Conservation (phyloP, 2,329 filamentous ascomycete genomes). For the Penicillium verrucosum region DNA sequence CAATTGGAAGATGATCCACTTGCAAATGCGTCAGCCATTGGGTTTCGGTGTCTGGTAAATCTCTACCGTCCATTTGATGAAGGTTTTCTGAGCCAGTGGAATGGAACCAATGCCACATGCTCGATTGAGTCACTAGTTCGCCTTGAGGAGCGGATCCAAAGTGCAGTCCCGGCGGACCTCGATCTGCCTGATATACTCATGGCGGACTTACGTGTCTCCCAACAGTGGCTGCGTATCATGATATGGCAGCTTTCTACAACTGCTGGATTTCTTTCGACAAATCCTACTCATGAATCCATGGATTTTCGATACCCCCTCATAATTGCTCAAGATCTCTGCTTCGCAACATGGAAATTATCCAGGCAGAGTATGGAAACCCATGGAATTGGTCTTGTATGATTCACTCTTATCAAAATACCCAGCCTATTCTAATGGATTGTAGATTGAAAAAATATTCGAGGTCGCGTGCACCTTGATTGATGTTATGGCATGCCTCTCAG, state of each 20-base stretch:
- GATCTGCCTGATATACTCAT: slow-evolving; percentile 62
- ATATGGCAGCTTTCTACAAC: slow-evolving; percentile 70
- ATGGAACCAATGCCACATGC: slow-evolving; percentile 49
- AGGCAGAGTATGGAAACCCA: slow-evolving; percentile 71
- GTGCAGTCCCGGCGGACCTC: slow-evolving; percentile 53
- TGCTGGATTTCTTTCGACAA: slow-evolving; percentile 63
- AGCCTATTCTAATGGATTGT: neutral
- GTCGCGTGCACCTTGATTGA: slow-evolving; percentile 71
- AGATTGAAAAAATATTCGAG: slow-evolving; percentile 78
- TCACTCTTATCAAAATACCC: neutral
- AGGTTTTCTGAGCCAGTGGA: slow-evolving; percentile 63
- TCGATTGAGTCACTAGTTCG: slow-evolving; percentile 47
- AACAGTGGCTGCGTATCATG: slow-evolving; percentile 67
- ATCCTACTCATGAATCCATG: slow-evolving; percentile 56
- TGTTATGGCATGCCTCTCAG: slow-evolving; percentile 62
- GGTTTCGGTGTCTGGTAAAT: slow-evolving; percentile 59
- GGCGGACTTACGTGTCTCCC: slow-evolving; percentile 63
- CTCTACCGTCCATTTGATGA: slow-evolving; percentile 63
- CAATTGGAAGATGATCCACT: slow-evolving; percentile 49
- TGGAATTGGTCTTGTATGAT: slow-evolving; percentile 64
- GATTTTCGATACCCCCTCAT: slow-evolving; percentile 63
- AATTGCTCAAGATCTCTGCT: slow-evolving; percentile 60
- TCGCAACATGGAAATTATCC: slow-evolving; percentile 68
- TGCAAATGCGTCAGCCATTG: slow-evolving; percentile 54
- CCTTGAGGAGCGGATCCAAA: slow-evolving; percentile 51